Evolutionary conservation across 495 filamentous ascomycete species (phyloP), one percentile per base, ranked within the genome.

Genomic region (Daldinia childiae): DNA sequence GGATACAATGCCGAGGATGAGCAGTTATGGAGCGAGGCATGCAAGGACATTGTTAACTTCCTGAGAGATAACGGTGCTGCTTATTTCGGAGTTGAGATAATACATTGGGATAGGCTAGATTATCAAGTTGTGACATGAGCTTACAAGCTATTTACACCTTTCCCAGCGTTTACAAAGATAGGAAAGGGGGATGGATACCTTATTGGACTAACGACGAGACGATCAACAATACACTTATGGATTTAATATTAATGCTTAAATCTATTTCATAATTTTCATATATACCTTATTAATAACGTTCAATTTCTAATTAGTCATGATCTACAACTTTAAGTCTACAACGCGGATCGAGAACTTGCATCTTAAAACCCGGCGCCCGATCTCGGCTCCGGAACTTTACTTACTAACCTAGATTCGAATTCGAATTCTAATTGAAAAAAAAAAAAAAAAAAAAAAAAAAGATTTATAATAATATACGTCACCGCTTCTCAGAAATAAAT

Each of bases 11-110:
- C n/a, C n/a, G 57, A 50, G 24, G 68, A 71, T 27, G 68, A 62
- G 62, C 56, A 50, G 45, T 14, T 62, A 17, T 71, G 68, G 62
- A 5, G 3, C n/a, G 19, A 61, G 26, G 60, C 62, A 15, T 71
- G 62, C 30, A 36, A 39, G n/a, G 57, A 71, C 12, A 66, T 71
- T 1, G 45, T 65, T 7, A 12, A 32, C 1, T 66, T 65, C n/a
- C 32, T 71, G 57, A 65, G 68, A 43, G 38, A 57, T 7, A 27
- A 62, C 26, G 30, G 41, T 21, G 62, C 48, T 11, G 45, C 56
- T 50, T 65, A 65, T 21, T 71, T 65, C 32, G 62, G 68, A 19
- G 68, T 71, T 15, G 68, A 71, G 50, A 51, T 71, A 6, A 41
- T 71, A 9, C 32, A 66, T 32, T 65, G 68, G 68, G 68, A 71